These are phyloP conservation scores for Mesembryanthemum crystallinum DNA, from an alignment of 148 eudicot genomes.

Conservation along the genomic window DNA sequence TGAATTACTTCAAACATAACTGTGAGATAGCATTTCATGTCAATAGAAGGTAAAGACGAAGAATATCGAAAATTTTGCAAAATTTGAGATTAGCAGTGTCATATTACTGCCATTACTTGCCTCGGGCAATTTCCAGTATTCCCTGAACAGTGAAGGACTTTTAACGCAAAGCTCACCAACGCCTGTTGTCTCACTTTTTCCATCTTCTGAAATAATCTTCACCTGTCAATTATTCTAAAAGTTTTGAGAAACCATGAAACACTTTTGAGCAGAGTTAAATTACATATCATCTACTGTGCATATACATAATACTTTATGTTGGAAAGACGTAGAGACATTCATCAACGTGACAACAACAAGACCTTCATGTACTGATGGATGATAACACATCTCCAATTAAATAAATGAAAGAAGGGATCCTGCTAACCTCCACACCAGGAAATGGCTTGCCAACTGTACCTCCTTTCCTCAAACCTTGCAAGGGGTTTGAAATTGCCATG, in stretches of 20 bases:
- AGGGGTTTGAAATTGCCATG: slow-evolving; percentile 91
- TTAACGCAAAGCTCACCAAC: slow-evolving; percentile 89
- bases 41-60: neutral
- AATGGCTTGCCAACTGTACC: slow-evolving; percentile 98
- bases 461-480: slow-evolving; percentile 76
- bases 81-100: neutral
- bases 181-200: slow-evolving; percentile 42
- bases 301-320: neutral
- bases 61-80: slow-evolving; percentile 8
- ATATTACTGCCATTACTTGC: slow-evolving; percentile 29
- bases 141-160: slow-evolving; percentile 92
- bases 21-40: neutral
- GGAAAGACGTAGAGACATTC: neutral
- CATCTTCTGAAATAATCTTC: slow-evolving; percentile 74
- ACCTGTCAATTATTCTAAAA: slow-evolving; percentile 44
- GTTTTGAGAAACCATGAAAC: neutral
- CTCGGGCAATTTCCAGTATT: slow-evolving; percentile 95
- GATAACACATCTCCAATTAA: slow-evolving; percentile 6
- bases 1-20: neutral
- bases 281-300: neutral
- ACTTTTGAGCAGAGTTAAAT: neutral
- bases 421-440: slow-evolving; percentile 88
- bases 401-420: neutral
- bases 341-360: neutral
- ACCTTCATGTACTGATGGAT: neutral